Evolutionary conservation across 140 eudicot species (phyloP), one percentile per base, ranked within the genome.

Genomic region (Oenanthe javanica): DNA sequence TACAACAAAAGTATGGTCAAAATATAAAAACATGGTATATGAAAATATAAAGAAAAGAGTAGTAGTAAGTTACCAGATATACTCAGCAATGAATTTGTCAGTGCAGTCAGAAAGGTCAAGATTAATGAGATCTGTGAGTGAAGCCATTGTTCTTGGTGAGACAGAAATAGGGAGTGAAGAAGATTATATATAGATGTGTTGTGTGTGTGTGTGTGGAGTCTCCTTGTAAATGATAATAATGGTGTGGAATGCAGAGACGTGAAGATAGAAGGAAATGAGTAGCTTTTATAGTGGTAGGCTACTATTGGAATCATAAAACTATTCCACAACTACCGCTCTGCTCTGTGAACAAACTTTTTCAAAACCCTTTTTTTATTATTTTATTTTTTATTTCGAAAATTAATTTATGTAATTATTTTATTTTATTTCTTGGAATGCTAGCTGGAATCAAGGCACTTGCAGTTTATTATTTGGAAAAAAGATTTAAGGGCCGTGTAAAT

Each of bases 31-130:
- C 38, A 63, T 63, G 38, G 70, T 63, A 80, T 6, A 36, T 52
- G 16, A 72, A 76, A 27, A 31, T n/a, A 9, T 50, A 72, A 18
- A n/a, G 2, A 52, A 78, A 75, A 71, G 48, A 23, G 25, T 49
- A 73, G 2, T 0, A 38, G 13, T 75, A 72, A 42, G 36, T 9
- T 52, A 91, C 96, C 97, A 92, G 49, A 92, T 85, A 78, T 92
- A 92, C 46, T 92, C 97, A 10, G 93, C 97, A 76, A 92, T 89
- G 18, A 92, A 79, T 82, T 92, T 92, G n/a, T 71, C 84, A 36
- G 94, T 87, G 77, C 84, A 23, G 38, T 83, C 92, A 40, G 88
- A 82, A 78, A 91, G 89, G 77, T 89, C 63, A 46, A 91, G 93
- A 75, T 89, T 90, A 85, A 88, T 69, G 36, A 92, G 87, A 85